phyloP scores from a whole-genome alignment of 2,329 filamentous ascomycete genomes.

The Aphanoascus verrucosus region DNA sequence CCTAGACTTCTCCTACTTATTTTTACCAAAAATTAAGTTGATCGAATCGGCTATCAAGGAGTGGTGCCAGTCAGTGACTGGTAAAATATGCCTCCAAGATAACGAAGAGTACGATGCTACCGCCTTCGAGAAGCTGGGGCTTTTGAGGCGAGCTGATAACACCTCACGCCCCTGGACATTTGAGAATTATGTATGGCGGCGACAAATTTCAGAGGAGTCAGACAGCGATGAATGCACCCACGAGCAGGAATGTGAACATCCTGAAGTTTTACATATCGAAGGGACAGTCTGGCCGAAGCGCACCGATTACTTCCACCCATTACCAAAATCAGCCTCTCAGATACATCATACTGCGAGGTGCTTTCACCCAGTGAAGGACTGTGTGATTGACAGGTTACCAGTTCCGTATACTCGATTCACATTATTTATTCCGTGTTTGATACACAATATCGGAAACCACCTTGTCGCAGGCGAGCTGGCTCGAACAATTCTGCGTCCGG shows the following conservation, averaged over 20 bases:
- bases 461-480: constrained; percentile 54
- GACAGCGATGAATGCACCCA: not conserved
- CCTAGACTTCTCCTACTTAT: constrained; percentile 19
- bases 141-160: constrained; percentile 16
- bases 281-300: constrained; percentile 25
- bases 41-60: constrained; percentile 9
- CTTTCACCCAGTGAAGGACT: constrained; percentile 17
- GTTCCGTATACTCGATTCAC: constrained; percentile 39
- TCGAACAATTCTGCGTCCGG: constrained; percentile 41
- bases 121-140: constrained; percentile 14
- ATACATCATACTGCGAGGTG: constrained; percentile 18
- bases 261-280: constrained; percentile 19
- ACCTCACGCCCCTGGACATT: constrained; percentile 16
- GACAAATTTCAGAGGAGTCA: constrained; percentile 6
- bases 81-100: constrained; percentile 10
- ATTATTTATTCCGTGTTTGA: constrained; percentile 60
- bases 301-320: constrained; percentile 26
- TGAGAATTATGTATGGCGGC: constrained; percentile 16
- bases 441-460: constrained; percentile 56
- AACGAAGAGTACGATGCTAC: constrained; percentile 5
- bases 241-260: not conserved
- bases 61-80: constrained; percentile 19
- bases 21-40: constrained; percentile 16
- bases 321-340: constrained; percentile 14
- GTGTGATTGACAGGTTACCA: constrained; percentile 36